phyloP scores from a whole-genome alignment of 2,329 filamentous ascomycete species.

The Fusarium pseudograminearum region DNA sequence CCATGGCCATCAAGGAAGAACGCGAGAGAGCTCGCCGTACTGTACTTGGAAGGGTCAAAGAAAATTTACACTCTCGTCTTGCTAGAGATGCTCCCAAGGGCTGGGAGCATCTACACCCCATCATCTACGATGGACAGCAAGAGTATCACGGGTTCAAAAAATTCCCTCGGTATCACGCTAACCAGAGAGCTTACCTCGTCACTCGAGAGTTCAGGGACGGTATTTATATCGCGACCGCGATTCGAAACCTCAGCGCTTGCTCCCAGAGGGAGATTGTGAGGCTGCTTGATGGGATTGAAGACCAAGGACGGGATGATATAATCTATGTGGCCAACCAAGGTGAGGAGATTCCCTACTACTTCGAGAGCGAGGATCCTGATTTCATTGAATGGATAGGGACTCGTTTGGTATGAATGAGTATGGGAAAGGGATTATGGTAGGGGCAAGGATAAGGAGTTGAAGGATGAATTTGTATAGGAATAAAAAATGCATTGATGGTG shows the following conservation, averaged over 20 bases:
- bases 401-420: not conserved
- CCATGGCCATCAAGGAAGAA: not conserved
- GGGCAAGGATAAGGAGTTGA: not conserved
- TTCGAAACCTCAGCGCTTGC: constrained; percentile 27
- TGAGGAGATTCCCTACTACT: constrained; percentile 29
- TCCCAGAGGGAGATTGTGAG: constrained; percentile 22
- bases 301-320: constrained; percentile 43
- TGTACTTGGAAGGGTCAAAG: not conserved
- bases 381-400: not conserved
- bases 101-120: constrained; percentile 24
- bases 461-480: not conserved
- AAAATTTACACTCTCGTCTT: not conserved
- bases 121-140: constrained; percentile 9
- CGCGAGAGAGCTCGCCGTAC: not conserved
- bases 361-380: not conserved
- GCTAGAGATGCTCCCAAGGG: constrained; percentile 9
- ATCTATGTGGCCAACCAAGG: constrained; percentile 42
- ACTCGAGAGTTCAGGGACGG: not conserved
- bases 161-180: constrained; percentile 9
- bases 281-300: constrained; percentile 31
- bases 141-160: not conserved
- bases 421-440: not conserved
- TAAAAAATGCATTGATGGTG: not conserved
- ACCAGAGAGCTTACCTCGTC: constrained; percentile 32
- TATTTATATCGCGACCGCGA: not conserved